These are phyloP conservation scores for Stemphylium lycopersici DNA, from an alignment of 2,329 filamentous ascomycete species.

Conservation along the genomic window DNA sequence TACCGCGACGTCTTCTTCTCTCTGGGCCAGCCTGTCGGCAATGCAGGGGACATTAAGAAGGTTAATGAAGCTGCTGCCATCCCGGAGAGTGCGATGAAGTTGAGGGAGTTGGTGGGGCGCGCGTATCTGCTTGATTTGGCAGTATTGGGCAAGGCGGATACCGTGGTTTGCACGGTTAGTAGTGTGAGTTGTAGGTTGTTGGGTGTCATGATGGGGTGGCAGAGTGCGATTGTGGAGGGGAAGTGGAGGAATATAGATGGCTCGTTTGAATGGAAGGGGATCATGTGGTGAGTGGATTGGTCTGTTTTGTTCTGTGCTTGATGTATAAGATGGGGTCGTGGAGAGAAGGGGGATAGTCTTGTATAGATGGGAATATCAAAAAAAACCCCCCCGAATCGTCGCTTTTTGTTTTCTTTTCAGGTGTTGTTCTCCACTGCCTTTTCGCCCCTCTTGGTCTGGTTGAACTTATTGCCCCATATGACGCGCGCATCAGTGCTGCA, in stretches of 20 bases:
- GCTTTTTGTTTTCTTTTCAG: background rate
- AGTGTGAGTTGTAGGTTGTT: constrained; percentile 71
- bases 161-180: constrained; percentile 77
- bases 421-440: background rate
- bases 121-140: constrained; percentile 82
- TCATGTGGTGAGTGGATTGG: constrained; percentile 37
- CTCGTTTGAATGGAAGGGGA: constrained; percentile 47
- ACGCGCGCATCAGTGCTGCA: no score
- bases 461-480: no score
- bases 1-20: constrained; percentile 82
- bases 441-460: no score
- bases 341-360: no score
- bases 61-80: constrained; percentile 24
- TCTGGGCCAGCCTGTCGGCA: constrained; percentile 59
- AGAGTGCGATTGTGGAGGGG: constrained; percentile 56
- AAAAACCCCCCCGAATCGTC: no score
- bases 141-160: constrained; percentile 72
- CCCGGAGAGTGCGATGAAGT: constrained; percentile 60
- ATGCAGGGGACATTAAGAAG: constrained; percentile 34
- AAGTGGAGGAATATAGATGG: constrained; percentile 74
- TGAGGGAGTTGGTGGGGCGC: constrained; percentile 77
- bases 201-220: constrained; percentile 88
- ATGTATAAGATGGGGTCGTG: background rate
- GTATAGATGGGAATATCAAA: no score
- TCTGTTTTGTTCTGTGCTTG: background rate